Evolutionary conservation across 2,329 filamentous ascomycete genomes (phyloP), one percentile per base, ranked within the genome.

Genomic region (Alternaria postmessia): DNA sequence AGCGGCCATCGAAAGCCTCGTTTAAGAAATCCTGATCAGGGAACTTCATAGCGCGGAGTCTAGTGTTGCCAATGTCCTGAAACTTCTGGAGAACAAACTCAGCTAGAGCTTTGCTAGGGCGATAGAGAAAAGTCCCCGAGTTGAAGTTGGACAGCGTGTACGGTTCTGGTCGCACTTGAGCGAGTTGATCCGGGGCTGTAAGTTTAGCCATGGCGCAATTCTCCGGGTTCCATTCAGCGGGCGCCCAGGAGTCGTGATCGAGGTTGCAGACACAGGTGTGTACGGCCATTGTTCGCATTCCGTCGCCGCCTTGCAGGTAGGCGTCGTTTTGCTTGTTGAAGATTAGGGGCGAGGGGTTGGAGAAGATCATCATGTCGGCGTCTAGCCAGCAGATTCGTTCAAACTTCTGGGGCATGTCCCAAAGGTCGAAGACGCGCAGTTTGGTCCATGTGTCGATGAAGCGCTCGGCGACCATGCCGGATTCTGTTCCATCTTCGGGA

Each of bases 391-490:
- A 84, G 16, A 84, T 65, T 7, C 75, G 75, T 41, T 81, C 76
- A 43, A 68, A 68, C 4, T 39, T 34, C 24, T 38, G 47, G 8
- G 48, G 34, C 16, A 59, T 67, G 36, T 55, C 69, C 72, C 64
- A 72, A 61, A 83, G 60, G 56, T 84, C 80, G 66, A 86, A 86
- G 22, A 85, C 83, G n/a, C 82, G 80, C 3, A 86, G 76, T 65
- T 86, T 86, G 3, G 84, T 86, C 81, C 83, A 86, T 4, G 84
- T 86, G 63, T 86, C 84, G 57, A 77, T 78, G 71, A 86, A 86
- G 22, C 84, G 80, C 58, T 84, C 80, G 1, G 84, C 83, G 32
- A 86, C 83, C 58, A 80, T 76, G 41, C 78, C 76, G 51, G 77
- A 69, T 24, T 65, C 63, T 0, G 66, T 67, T 14, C 66, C 67